Evolutionary conservation across 768 basidiomycete species (phyloP), one percentile per base, ranked within the genome.

Genomic region (Rhodocollybia butyracea): DNA sequence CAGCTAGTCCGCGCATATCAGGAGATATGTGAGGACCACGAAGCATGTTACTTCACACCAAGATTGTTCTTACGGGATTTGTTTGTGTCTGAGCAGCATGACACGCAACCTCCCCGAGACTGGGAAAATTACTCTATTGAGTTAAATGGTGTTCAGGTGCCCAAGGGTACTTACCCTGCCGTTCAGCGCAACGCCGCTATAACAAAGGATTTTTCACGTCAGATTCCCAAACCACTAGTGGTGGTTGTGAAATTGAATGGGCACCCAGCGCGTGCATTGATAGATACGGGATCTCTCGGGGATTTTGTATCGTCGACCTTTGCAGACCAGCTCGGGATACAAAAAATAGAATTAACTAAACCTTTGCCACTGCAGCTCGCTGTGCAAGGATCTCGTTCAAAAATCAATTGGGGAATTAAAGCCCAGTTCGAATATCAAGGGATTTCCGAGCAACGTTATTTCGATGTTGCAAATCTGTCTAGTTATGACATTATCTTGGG

Each of bases 401-500:
- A 71, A 47, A 63, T 80, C 0, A 77, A 72, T 47, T 64, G 30
- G 22, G 45, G 62, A 0, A 58, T 66, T 0, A 54, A 30, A 3
- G 72, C 60, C 0, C 8, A 61, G 3, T 32, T 78, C 3, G 34
- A 60, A 8, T 79, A 76, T 57, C 71, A 77, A 55, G 22, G 41
- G 0, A 71, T 79, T 1, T 58, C 65, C 7, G 66, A 68, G 12
- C 19, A 54, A 0, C 58, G 66, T 2, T 31, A 54, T 5, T 75
- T 76, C 52, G 66, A 76, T 47, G 61, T 80, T 0, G 66, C 67
- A 0, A 79, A 79, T 51, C 2, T 79, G 0, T 64, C 67, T 0
- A 67, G 56, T 8, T 78, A 81, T 52, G 72, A 80, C 45, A 0
- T 75, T 0, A 73, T 78, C 2, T 59, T 78, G 0, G 73, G 77